These are phyloP conservation scores for Corymbia citriodora DNA, from an alignment of 441 rosid genomes.

Conservation along the genomic window DNA sequence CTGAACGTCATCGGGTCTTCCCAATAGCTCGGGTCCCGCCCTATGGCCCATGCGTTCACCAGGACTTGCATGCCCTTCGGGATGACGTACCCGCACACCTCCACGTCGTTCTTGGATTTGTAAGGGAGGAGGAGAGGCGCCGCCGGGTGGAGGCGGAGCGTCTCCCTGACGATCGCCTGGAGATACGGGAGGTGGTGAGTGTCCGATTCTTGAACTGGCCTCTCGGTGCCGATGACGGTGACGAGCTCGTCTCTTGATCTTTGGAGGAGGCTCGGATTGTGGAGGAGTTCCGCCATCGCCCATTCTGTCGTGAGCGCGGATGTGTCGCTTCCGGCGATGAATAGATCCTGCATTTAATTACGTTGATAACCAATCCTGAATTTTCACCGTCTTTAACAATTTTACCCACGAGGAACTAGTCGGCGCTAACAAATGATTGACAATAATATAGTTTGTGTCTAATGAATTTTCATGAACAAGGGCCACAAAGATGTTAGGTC, in stretches of 20 bases:
- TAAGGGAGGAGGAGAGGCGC: constrained; percentile 14
- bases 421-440: neutral
- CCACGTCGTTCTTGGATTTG: neutral
- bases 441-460: neutral
- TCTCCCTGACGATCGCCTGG: constrained; percentile 15
- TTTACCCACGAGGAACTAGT: neutral
- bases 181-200: constrained; percentile 1
- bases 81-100: constrained; percentile 7
- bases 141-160: constrained; percentile 19
- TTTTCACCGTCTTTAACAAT: neutral
- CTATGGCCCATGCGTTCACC: constrained; percentile 18
- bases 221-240: neutral
- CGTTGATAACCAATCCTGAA: neutral
- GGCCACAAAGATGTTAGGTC: neutral
- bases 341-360: neutral
- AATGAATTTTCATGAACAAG: neutral
- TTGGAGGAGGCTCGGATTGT: neutral
- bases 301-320: neutral
- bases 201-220: constrained; percentile 12
- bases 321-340: neutral
- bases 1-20: constrained; percentile 1
- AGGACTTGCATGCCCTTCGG: constrained; percentile 18
- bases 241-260: neutral
- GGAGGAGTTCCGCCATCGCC: neutral
- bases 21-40: constrained; percentile 10